A percentile compares a stretch with the other conserved stretches of the same genome.
Evolutionary conservation across 208 protist genomes (phyloP).

Genomic region (Leishmania major): DNA sequence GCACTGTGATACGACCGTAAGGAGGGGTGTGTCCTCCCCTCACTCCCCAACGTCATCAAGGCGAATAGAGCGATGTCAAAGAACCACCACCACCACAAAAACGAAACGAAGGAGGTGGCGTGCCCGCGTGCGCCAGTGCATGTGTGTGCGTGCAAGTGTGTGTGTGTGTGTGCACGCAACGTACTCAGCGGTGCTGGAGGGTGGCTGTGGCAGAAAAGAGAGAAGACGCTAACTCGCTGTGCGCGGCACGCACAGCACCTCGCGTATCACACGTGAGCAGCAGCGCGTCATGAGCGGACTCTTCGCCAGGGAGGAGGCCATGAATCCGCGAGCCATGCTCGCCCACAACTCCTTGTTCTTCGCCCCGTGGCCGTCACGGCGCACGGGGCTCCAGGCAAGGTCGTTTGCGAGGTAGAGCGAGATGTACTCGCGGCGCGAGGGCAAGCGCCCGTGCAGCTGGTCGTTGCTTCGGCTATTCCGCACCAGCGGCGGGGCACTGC

Average conservation of each 20-base stretch:
- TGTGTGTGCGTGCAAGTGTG: too few species aligned
- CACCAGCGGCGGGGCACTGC: not conserved
- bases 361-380: constrained; percentile 29
- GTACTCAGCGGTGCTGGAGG: too few species aligned
- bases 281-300: constrained; percentile 58
- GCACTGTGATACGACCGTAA: too few species aligned
- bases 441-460: constrained; percentile 24
- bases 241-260: constrained; percentile 49
- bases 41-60: too few species aligned
- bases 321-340: constrained; percentile 51
- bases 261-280: constrained; percentile 52
- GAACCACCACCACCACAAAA: too few species aligned
- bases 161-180: too few species aligned
- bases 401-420: constrained; percentile 58
- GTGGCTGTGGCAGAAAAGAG: not conserved
- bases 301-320: constrained; percentile 43
- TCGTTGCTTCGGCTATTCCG: not conserved
- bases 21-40: too few species aligned
- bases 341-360: constrained; percentile 52
- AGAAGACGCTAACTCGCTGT: not conserved
- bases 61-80: too few species aligned
- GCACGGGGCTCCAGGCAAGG: constrained; percentile 43
- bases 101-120: too few species aligned
- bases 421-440: constrained; percentile 58
- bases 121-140: too few species aligned